A percentile compares a stretch with the other conserved stretches of the same genome.
phyloP scores from a whole-genome alignment of 108 stramenopile genomes.

The Asterionellopsis glacialis region DNA sequence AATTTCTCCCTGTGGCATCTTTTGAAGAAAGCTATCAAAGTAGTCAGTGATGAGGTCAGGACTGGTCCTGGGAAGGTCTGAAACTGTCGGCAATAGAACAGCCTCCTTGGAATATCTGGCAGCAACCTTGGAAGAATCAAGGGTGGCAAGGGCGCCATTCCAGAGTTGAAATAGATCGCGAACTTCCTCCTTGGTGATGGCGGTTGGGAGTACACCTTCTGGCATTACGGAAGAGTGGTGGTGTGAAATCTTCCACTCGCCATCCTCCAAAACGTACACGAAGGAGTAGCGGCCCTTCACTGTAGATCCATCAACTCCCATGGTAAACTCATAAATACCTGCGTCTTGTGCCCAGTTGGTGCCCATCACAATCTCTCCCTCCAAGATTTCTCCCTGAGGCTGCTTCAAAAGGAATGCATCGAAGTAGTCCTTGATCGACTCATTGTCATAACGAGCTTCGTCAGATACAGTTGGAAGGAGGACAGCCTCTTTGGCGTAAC shows the following conservation, averaged over 20 bases:
- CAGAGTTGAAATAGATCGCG: constrained; percentile 40
- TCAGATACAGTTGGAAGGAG: constrained; percentile 45
- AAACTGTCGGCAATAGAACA: constrained; percentile 42
- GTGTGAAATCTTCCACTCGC: constrained; percentile 60
- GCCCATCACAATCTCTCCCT: constrained; percentile 39
- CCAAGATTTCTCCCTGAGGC: constrained; percentile 53
- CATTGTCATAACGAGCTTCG: constrained; percentile 40
- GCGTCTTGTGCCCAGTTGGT: constrained; percentile 52
- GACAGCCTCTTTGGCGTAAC: constrained; percentile 42
- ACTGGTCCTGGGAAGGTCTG: constrained; percentile 44
- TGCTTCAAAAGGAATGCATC: constrained; percentile 45
- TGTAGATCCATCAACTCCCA: constrained; percentile 37
- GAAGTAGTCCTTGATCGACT: constrained; percentile 47
- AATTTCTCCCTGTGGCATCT: constrained; percentile 58
- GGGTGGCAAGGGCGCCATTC: constrained; percentile 53
- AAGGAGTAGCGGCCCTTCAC: constrained; percentile 52
- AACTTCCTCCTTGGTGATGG: constrained; percentile 29
- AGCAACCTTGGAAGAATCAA: constrained; percentile 44
- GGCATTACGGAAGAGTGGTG: constrained; percentile 35
- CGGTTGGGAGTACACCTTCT: constrained; percentile 5
- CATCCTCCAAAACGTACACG: constrained; percentile 50
- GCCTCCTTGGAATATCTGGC: constrained; percentile 38
- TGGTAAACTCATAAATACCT: constrained; percentile 56
- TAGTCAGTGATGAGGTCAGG: constrained; percentile 42
- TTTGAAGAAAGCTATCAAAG: constrained; percentile 41